Conservation (phyloP, 2,329 filamentous ascomycete species). For the Alternaria conjuncta region DNA sequence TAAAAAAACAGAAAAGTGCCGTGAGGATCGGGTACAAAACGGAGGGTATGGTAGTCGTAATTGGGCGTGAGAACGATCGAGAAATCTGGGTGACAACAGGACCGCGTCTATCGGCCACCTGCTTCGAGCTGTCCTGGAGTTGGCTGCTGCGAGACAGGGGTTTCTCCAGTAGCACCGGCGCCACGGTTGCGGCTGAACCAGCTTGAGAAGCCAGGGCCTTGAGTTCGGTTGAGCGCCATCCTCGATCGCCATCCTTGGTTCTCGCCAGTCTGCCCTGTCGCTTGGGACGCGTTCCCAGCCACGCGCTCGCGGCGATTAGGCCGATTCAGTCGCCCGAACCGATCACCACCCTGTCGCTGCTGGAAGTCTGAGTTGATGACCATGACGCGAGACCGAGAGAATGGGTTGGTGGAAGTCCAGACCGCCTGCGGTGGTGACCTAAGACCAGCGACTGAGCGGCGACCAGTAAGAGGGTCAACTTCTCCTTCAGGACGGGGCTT, state of each 20-base stretch:
- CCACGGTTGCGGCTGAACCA: slow-evolving; percentile 40
- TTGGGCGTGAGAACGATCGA: slow-evolving; percentile 3
- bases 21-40: background rate
- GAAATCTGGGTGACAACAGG: background rate
- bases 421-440: slow-evolving; percentile 42
- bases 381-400: slow-evolving; percentile 42
- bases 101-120: slow-evolving; percentile 35
- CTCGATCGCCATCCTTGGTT: slow-evolving; percentile 36
- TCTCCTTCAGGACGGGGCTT: slow-evolving; percentile 77
- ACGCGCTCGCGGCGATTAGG: slow-evolving; percentile 33
- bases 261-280: slow-evolving; percentile 11
- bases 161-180: slow-evolving; percentile 21
- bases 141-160: slow-evolving; percentile 23
- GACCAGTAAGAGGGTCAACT: slow-evolving; percentile 33
- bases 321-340: slow-evolving; percentile 32
- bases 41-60: slow-evolving; percentile 6
- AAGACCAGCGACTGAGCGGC: slow-evolving; percentile 38
- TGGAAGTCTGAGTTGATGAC: slow-evolving; percentile 25
- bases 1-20: background rate
- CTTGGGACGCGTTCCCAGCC: slow-evolving; percentile 13
- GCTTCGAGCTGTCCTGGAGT: slow-evolving; percentile 48
- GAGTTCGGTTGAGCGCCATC: slow-evolving; percentile 18
- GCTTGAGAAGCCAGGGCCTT: slow-evolving; percentile 27
- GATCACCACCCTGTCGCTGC: slow-evolving; percentile 21
- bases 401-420: slow-evolving; percentile 42